A percentile compares a stretch with the other conserved stretches of the same genome.
Evolutionary conservation across 148 eudicot genomes (phyloP).

Genomic region (Bassia scoparia): DNA sequence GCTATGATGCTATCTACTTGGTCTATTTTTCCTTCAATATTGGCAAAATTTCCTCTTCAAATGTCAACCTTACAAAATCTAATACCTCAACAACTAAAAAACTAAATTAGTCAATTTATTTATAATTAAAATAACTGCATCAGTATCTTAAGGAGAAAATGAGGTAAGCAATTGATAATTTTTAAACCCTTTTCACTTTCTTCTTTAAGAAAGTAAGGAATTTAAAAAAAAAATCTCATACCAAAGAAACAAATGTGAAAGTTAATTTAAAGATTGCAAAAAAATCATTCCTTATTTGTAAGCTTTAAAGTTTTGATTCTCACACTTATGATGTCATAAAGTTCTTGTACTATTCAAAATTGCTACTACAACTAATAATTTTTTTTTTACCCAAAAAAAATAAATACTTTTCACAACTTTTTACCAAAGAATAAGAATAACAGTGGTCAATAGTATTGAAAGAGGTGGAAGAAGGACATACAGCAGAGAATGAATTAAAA

Average conservation of each 20-base stretch:
- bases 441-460: background rate
- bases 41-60: too few relatives aligned
- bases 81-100: too few relatives aligned
- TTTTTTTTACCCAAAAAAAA: background rate
- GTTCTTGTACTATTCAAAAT: background rate
- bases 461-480: background rate
- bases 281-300: background rate
- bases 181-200: background rate
- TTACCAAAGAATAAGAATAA: background rate
- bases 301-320: slow-evolving; percentile 4
- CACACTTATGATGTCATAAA: background rate
- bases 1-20: too few relatives aligned
- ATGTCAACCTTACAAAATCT: too few relatives aligned
- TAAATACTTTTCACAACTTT: background rate
- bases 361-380: background rate
- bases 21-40: too few relatives aligned
- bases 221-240: background rate
- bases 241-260: background rate
- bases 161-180: background rate
- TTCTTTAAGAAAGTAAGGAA: background rate
- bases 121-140: too few relatives aligned
- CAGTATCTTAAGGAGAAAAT: background rate
- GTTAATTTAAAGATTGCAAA: background rate
- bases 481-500: slow-evolving; percentile 14
- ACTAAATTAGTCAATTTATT: too few relatives aligned